Base-by-base conservation (phyloP, 1,139 yeast species). In the Scheffersomyces parashehatae region DNA sequence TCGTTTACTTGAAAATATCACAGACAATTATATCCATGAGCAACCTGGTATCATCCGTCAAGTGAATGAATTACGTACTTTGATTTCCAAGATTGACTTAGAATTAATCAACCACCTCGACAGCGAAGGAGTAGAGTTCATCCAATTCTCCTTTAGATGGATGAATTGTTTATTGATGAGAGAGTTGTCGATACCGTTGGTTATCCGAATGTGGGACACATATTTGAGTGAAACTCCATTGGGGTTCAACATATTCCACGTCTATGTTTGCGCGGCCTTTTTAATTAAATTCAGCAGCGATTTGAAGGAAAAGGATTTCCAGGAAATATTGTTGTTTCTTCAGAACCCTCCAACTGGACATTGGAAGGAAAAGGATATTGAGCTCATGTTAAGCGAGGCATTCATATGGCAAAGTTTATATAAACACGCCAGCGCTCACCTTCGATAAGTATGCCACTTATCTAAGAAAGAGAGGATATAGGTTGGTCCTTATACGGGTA, bases 221-320 rank as follows among this genome's bases (percentile, higher is more conserved):
- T 93, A 93, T 62, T 68, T 93, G 42, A 83, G 96, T 40, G 97
- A 93, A 61, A 88, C 87, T 4, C 85, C 93, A 0, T 77, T 86
- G 31, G 97, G 98, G 4, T 88, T 93, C 60, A 88, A 89, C 51
- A 89, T 85, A 55, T 93, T 95, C 65, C 99, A 93, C 62, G 90
- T 93, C 7, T 93, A 93, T 60, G 99, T 93, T 3, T 93, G 99
- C 68, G 97, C 98, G n/a, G 98, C 99, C 10, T 93, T 93, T 58
- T 70, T 93, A 55, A 86, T 91, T 45, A 86, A 88, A 59, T 93
- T 96, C 82, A 81, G 95, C 46, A 80, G 76, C 40, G 84, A 83
- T 47, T 70, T 93, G 49, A 82, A 85, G 62, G 74, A 75, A n/a
- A 88, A 85, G 88, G 99, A 93, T 54, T 93, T 93, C 62, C 98